Evolutionary conservation across 2,329 filamentous ascomycete genomes (phyloP), one percentile per base, ranked within the genome.

Genomic region (Harringtonia aguacate): DNA sequence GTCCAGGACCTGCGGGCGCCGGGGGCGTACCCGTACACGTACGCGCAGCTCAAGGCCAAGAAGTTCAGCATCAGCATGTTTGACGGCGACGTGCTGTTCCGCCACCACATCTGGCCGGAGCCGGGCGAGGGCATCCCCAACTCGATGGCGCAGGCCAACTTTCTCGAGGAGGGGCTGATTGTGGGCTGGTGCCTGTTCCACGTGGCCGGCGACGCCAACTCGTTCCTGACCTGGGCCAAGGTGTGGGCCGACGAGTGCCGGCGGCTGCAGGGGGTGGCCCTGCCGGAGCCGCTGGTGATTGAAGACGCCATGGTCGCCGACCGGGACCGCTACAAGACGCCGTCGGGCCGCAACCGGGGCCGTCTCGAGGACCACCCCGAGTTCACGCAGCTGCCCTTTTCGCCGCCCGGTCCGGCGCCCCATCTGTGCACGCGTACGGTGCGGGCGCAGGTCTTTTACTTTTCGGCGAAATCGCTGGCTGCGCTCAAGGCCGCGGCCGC

Each of bases 241-340:
- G 14, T 41, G 27, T 45, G 43, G 43, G 43, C 43, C 8, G 37
- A 41, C 14, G 43, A 30, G 37, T 39, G 36, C 13, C 30, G 36
- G 12, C 43, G 31, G 4, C n/a, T 12, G 14, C 31, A 28, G 22
- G 37, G 37, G 8, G 21, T 41, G 20, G 18, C 13, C 9, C 22
- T 42, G 3, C 31, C 18, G 5, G 24, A 15, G 4, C 38, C 37
- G 6, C 15, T 81, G 75, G 69, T 76, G 42, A 66, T 81, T 13
- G n/a, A 39, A 2, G 13, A 17, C 13, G 43, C n/a, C 43, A 45
- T 45, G 27, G 4, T 45, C 13, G 27, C 13, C 14, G 17, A 31
- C 22, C 37, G 43, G 15, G 3, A n/a, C 10, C 36, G 14, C 12
- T 22, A 37, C 8, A 31, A 20, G 17, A 12, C 18, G 7, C 18